Base-by-base conservation (phyloP, 148 eudicot species). In the Suaeda aralocaspica region DNA sequence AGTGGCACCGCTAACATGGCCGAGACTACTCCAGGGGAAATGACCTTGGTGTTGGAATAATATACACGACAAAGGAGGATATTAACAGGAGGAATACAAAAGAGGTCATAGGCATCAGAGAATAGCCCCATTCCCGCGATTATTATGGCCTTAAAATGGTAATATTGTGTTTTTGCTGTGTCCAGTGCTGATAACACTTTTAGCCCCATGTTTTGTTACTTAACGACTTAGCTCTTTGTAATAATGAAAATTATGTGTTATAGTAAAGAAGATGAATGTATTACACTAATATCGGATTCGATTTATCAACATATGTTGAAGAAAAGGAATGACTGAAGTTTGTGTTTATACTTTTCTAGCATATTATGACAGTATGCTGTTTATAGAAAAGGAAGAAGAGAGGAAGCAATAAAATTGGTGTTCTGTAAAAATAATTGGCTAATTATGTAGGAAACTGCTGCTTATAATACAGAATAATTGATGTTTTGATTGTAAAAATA, bases 51-150 rank as follows among this genome's bases (percentile, higher is more conserved):
- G 13, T 68, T 16, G 16, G 44, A 26, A 80, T 86, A 84, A 81
- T 88, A 86, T 46, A 86, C 67, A 22, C 77, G 81, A 66, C 80
- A 76, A n/a, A 88, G 69, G 59, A 88, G 86, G 31, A 46, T 53
- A 70, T 81, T 69, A 42, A 88, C 70, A 0, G 83, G 85, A 33
- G 84, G 61, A 34, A 86, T 78, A 58, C 82, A 84, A 75, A 89
- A 89, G 66, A 89, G 87, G 19, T 89, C 90, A 73, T 89, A 89
- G 13, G 87, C 79, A 65, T 86, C 90, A 18, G 91, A 79, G 79
- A 89, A 86, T 61, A 89, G 75, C 13, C 94, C 94, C 94, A 89
- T 89, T 0, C 94, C 91, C 16, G 90, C 87, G 4, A 89, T 80
- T 22, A 86, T 67, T 26, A 89, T 84, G 21, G 90, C 88, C 64